Evolutionary conservation across 371 early-diverging fungal genomes (phyloP), one percentile per base, ranked within the genome.

Genomic region (Mucor indicus): DNA sequence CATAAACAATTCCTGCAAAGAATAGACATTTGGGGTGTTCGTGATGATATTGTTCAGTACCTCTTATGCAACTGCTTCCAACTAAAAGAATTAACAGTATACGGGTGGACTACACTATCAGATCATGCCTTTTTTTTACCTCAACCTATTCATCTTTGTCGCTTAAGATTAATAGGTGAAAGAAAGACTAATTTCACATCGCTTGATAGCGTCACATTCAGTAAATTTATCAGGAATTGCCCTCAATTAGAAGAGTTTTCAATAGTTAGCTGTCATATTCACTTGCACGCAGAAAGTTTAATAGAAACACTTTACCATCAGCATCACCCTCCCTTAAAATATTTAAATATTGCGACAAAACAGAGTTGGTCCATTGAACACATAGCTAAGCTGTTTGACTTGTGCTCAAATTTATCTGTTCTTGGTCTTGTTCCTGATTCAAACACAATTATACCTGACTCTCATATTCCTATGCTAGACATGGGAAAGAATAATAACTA

Each of bases 61-160:
- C 39, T 72, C n/a, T 33, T 67, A 4, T 12, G 38, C 4, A 32
- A 57, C 22, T 72, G 72, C 37, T 17, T 17, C 5, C 12, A 53
- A 1, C 44, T 67, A 9, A 17, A 54, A 39, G 57, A 54, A 16
- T 35, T 72, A 7, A 60, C 67, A 2, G 12, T 67, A 0, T 64
- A 48, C 16, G 68, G 72, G 7, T 67, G 72, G 68, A 44, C 53
- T 1, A 67, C 68, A 0, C 45, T 72, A 19, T 72, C 72, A 1
- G 60, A 64, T 22, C 65, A 72, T 31, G 62, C 72, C 0, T 60
- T 72, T 42, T 29, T 45, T 17, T 16, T 50, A 2, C 43, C 53
- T 13, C 22, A 23, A 15, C 10, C 16, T 20, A 11, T 17, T 10
- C 35, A 46, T 3, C 20, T 62, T 15, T 54, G 54, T 12, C 50